Evolutionary conservation across 2,329 filamentous ascomycete genomes (phyloP).

Genomic region (Verticillium dahliae): DNA sequence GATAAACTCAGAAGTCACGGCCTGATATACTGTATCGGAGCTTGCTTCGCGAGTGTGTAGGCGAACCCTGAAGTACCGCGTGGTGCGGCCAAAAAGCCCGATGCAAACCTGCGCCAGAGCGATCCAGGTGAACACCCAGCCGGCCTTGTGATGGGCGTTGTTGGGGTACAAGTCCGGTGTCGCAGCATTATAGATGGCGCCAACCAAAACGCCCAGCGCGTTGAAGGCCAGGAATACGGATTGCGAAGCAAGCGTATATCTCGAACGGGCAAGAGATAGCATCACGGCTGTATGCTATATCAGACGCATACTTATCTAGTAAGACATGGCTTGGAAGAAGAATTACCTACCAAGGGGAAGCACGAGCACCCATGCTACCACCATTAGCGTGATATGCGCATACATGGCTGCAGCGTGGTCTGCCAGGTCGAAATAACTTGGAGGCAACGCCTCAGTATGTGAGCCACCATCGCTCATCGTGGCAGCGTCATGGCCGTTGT

Average conservation of each 20-base stretch:
- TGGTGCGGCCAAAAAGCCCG: slow-evolving; percentile 56
- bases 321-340: too few relatives aligned
- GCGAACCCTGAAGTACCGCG: slow-evolving; percentile 33
- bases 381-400: slow-evolving; percentile 65
- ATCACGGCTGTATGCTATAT: slow-evolving; percentile 57
- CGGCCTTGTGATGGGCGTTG: slow-evolving; percentile 83
- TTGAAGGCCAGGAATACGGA: slow-evolving; percentile 61
- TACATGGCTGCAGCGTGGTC: slow-evolving; percentile 53
- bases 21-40: background rate
- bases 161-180: slow-evolving; percentile 83
- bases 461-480: slow-evolving; percentile 7
- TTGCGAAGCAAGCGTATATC: slow-evolving; percentile 64
- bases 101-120: slow-evolving; percentile 64
- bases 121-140: slow-evolving; percentile 75
- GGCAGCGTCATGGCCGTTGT: slow-evolving; percentile 10
- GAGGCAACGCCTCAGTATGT: slow-evolving; percentile 16
- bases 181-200: slow-evolving; percentile 67
- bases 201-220: slow-evolving; percentile 56
- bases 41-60: slow-evolving; percentile 37
- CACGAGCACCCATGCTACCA: slow-evolving; percentile 64
- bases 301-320: background rate
- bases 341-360: slow-evolving; percentile 61
- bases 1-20: slow-evolving; percentile 24
- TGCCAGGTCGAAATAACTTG: slow-evolving; percentile 54
- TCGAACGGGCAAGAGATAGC: slow-evolving; percentile 75